These are phyloP conservation scores for Metschnikowia kofuensis DNA, from an alignment of 805 yeast genomes.

Conservation along the genomic window DNA sequence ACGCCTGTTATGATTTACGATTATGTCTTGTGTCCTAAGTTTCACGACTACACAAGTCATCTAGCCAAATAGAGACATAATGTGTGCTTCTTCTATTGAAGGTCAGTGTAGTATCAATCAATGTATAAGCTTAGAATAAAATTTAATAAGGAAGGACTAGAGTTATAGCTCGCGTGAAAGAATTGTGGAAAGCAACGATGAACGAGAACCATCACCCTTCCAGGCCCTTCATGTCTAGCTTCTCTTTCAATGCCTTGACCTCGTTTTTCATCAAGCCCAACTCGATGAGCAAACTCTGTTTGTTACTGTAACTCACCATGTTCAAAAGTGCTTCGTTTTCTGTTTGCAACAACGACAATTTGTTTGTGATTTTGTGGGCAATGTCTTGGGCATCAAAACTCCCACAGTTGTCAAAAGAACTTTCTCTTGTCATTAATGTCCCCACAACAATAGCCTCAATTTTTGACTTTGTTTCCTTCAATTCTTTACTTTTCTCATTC, in stretches of 20 bases:
- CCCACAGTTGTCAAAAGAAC: conserved; percentile 47
- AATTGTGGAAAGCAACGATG: too few species aligned
- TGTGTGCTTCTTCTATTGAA: too few species aligned
- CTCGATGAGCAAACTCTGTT: conserved; percentile 68
- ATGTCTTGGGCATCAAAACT: conserved; percentile 72
- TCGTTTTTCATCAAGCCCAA: conserved; percentile 56
- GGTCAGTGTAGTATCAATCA: too few species aligned
- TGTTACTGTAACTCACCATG: conserved; percentile 72
- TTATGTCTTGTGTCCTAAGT: too few species aligned
- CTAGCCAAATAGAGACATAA: too few species aligned
- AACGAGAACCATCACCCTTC: background rate
- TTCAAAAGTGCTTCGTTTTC: conserved; percentile 71
- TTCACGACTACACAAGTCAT: too few species aligned
- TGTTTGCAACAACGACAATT: conserved; percentile 55
- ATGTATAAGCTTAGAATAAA: too few species aligned
- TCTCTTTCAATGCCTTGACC: conserved; percentile 16
- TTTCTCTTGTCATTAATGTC: conserved; percentile 21
- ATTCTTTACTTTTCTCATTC: conserved; percentile 44
- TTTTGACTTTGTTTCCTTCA: conserved; percentile 58
- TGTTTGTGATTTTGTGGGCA: conserved; percentile 66
- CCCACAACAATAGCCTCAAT: conserved; percentile 56
- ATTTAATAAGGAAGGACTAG: too few species aligned
- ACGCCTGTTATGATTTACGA: too few species aligned
- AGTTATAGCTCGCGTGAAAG: too few species aligned
- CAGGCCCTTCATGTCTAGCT: conserved; percentile 8